Base-by-base conservation (phyloP, 2,329 filamentous ascomycete species). In the Xylariaceae sp. region DNA sequence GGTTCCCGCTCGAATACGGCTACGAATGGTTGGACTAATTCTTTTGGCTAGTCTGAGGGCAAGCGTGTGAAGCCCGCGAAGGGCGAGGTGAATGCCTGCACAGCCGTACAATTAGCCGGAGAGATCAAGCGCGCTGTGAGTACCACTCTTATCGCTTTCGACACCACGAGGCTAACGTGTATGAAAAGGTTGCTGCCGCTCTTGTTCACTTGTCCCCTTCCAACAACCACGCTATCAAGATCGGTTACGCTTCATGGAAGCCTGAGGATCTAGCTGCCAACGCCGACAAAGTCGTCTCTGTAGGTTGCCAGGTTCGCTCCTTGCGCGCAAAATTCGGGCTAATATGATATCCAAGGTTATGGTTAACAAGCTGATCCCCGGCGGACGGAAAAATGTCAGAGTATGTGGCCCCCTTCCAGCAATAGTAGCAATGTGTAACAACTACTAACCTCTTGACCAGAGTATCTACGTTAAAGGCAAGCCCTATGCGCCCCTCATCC, bases 231-330 rank as follows among this genome's bases (percentile, higher is more conserved):
- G 85, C 90, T 49, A 81, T 97, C 67, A 87, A 88, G 64, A 83
- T 97, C 54, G 94, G 89, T 54, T 86, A 85, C 62, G 86, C 90
- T 34, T 82, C 81, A 66, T 92, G 90, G 82, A 82, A 84, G 8
- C 75, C 91, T 1, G 82, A 92, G 73, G 83, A 96, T 71, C 73
- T 97, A 59, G 84, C 86, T 48, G 90, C 87, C 69, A 99, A 99
- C 75, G 80, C 94, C 55, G 82, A 88, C 60, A 87, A 58, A 56
- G 57, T 64, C 13, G 60, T 62, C n/a, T 52, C 57, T 55, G 62
- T 64, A 34, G 3, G 62, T 53, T 51, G 13, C 35, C 4, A 18
- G 2, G 34, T 23, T 48, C 8, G 17, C 11, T 37, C 15, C 42
- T 17, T 49, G 23, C 23, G 23, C 7, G 6, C 55, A 18, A 15